phyloP scores from a whole-genome alignment of 202 grass and related monocot genomes.

The Elaeis oleifera region DNA sequence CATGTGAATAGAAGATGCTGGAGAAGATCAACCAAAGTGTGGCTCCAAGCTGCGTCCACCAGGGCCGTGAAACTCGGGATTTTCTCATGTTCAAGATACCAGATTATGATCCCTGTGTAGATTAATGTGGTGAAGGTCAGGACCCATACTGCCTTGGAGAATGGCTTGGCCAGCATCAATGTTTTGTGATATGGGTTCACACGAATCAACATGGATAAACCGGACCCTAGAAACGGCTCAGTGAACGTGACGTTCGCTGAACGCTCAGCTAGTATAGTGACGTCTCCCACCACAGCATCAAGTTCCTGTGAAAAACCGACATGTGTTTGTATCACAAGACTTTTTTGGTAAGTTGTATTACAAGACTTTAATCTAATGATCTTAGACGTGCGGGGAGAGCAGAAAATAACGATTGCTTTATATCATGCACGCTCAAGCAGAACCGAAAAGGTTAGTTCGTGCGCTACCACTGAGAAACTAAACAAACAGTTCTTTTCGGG shows the following conservation, averaged over 20 bases:
- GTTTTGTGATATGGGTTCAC: background rate
- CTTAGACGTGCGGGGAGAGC: too few species aligned
- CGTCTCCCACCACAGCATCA: constrained; percentile 20
- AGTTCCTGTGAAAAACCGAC: background rate
- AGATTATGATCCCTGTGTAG: constrained; percentile 5
- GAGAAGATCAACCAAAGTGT: constrained; percentile 24
- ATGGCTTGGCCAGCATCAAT: constrained; percentile 14
- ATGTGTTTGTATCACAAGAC: too few species aligned
- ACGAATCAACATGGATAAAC: constrained; percentile 17
- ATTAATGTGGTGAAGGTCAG: background rate
- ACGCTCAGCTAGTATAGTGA: constrained; percentile 11
- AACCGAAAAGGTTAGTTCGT: too few species aligned
- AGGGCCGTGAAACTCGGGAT: background rate
- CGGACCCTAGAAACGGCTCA: constrained; percentile 20
- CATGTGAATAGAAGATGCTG: background rate
- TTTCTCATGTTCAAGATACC: constrained; percentile 3
- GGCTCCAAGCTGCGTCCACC: constrained; percentile 9
- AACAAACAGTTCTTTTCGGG: too few species aligned
- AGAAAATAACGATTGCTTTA: too few species aligned
- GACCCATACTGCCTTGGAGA: constrained; percentile 9
- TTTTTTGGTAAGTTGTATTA: too few species aligned
- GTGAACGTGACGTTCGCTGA: constrained; percentile 8
- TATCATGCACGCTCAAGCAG: too few species aligned
- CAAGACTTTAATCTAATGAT: too few species aligned
- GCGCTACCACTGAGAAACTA: too few species aligned